Base-by-base conservation (phyloP, 2,329 filamentous ascomycete genomes). In the Orbilia quercus region DNA sequence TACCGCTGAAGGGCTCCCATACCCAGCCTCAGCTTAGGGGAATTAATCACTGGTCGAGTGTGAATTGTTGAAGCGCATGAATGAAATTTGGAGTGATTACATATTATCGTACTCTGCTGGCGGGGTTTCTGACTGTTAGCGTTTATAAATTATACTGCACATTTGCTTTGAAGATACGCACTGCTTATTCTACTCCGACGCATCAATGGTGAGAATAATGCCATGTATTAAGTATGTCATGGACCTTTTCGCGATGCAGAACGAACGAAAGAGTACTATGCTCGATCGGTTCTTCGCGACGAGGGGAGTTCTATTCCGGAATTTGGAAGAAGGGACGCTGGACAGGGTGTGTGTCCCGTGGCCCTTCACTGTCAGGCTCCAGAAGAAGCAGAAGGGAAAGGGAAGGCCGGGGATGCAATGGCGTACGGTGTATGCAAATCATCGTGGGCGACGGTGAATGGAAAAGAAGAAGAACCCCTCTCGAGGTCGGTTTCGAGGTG, bases 401-500 rank as follows among this genome's bases (percentile, higher is more conserved):
- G 50, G n/a, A 23, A 16, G 18, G 16, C 16, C 34, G n/a, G n/a
- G n/a, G 47, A 40, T 38, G n/a, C 11, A 16, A 45, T 42, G 18
- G 45, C 31, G 54, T 45, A 53, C 45, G 54, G 23, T 40, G 51
- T 63, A 73, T 73, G 69, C 69, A 66, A 47, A 65, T 59, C 69
- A 73, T 73, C 60, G 69, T 73, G 60, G 69, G 69, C 60, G 69
- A 53, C 60, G 65, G 14, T 25, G 69, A 60, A 62, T 71, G 66
- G 66, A 4, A 31, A 31, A 42, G 25, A 31, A 50, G 36, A 44
- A 22, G 28, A 53, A 45, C 58, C 45, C 58, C 53, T 47, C 34
- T 50, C 57, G n/a, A 50, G 12, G 44, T 38, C 34, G n/a, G n/a
- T n/a, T 16, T 40, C 36, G n/a, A n/a, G n/a, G n/a, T n/a, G n/a